These are phyloP conservation scores for Leucaena leucocephala DNA, from an alignment of 306 rosid species.

Conservation along the genomic window DNA sequence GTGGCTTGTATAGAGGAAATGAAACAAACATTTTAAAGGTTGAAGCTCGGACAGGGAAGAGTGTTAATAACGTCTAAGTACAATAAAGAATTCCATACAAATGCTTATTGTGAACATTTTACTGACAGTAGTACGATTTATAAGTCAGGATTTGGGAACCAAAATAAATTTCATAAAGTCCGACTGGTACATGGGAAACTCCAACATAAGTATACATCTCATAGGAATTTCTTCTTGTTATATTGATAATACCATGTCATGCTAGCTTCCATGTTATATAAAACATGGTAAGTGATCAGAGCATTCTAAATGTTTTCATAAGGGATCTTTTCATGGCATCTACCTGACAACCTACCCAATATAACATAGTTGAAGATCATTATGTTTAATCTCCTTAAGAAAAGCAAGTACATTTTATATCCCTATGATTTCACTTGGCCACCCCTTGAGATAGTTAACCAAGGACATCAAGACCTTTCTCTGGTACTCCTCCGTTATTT, in stretches of 20 bases:
- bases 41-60: neutral
- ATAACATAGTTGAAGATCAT: neutral
- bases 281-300: neutral
- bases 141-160: neutral
- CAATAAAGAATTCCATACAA: neutral
- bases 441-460: neutral
- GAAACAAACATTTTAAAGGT: neutral
- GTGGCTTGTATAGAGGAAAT: neutral
- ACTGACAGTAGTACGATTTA: neutral
- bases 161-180: neutral
- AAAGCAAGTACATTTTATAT: neutral
- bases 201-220: neutral
- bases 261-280: neutral
- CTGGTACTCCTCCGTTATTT: too few species aligned
- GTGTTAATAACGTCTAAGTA: neutral
- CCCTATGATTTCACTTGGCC: constrained; percentile 8
- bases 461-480: neutral
- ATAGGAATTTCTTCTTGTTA: neutral
- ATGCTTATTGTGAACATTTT: neutral
- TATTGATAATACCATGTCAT: too few species aligned
- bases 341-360: neutral
- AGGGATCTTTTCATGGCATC: neutral
- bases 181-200: neutral
- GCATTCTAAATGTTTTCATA: neutral
- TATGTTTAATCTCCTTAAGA: neutral